Evolutionary conservation across 2,329 filamentous ascomycete species (phyloP).

Genomic region (Penicillium sp.): DNA sequence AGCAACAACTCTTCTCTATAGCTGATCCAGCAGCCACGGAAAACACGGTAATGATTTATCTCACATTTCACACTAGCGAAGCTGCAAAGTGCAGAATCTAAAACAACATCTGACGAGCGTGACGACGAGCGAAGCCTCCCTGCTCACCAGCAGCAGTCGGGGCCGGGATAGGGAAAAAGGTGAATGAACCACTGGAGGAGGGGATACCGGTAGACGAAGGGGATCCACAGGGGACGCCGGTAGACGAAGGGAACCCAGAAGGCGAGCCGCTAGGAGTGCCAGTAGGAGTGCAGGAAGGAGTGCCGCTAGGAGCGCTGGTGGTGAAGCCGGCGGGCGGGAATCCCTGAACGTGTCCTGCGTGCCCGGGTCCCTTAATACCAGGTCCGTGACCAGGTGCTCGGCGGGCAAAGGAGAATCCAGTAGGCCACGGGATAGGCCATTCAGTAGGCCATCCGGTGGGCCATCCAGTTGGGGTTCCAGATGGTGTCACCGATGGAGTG

Average conservation of each 20-base stretch:
- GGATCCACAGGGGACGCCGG: neutral
- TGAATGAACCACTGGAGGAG: neutral
- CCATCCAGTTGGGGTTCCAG: neutral
- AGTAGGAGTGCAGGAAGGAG: constrained; percentile 6
- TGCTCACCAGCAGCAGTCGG: constrained; percentile 4
- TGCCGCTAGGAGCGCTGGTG: neutral
- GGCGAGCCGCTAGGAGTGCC: neutral
- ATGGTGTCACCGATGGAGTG: neutral
- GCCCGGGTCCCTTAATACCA: neutral
- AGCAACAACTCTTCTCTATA: constrained; percentile 1
- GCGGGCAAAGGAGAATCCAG: neutral
- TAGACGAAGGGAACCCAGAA: constrained; percentile 7
- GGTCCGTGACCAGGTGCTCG: neutral
- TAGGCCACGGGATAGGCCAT: neutral
- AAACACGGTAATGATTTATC: constrained; percentile 7
- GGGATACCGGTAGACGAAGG: neutral
- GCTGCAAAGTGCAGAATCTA: constrained; percentile 11
- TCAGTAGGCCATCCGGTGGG: neutral
- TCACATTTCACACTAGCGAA: constrained; percentile 8
- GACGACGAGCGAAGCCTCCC: constrained; percentile 18
- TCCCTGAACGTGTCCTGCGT: neutral
- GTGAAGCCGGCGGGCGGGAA: neutral
- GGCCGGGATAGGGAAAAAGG: neutral
- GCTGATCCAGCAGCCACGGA: constrained; percentile 21
- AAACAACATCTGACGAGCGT: constrained; percentile 24